Evolutionary conservation across 2,329 filamentous ascomycete genomes (phyloP).

Genomic region (Celoporthe dispersa): DNA sequence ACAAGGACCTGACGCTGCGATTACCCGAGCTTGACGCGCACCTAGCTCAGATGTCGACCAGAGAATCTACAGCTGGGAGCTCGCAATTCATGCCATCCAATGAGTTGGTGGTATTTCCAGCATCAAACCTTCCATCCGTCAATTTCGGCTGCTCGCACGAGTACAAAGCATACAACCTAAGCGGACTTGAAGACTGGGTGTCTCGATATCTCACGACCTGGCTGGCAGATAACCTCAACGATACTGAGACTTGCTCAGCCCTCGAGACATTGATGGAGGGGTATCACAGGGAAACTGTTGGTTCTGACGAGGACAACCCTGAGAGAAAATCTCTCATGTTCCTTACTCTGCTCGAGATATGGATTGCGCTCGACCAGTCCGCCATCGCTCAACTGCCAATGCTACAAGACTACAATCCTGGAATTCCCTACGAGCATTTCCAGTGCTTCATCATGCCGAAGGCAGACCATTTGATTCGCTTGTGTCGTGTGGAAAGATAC

Average conservation of each 20-base stretch:
- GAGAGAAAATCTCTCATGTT: conserved; percentile 58
- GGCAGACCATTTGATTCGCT: conserved; percentile 49
- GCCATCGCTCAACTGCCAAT: conserved; percentile 45
- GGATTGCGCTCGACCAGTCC: conserved; percentile 59
- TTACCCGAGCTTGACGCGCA: background rate
- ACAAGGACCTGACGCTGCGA: background rate
- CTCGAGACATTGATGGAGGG: conserved; percentile 34
- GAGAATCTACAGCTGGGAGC: background rate
- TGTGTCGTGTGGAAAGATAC: conserved; percentile 53
- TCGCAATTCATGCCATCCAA: background rate
- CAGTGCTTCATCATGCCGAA: conserved; percentile 51
- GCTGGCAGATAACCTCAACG: background rate
- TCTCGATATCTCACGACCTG: background rate
- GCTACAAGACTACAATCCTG: conserved; percentile 51
- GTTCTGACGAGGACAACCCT: conserved; percentile 46
- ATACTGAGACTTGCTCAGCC: background rate
- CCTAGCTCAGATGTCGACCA: background rate
- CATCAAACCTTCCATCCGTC: background rate
- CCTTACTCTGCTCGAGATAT: conserved; percentile 60
- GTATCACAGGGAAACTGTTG: conserved; percentile 40
- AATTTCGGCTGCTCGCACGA: background rate
- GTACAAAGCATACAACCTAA: conserved; percentile 5
- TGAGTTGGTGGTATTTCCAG: background rate
- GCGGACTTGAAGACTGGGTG: conserved; percentile 6
- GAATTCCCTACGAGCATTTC: conserved; percentile 46